Evolutionary conservation across 2,329 filamentous ascomycete species (phyloP), one percentile per base, ranked within the genome.

Genomic region (Paraconiothyrium sp.): DNA sequence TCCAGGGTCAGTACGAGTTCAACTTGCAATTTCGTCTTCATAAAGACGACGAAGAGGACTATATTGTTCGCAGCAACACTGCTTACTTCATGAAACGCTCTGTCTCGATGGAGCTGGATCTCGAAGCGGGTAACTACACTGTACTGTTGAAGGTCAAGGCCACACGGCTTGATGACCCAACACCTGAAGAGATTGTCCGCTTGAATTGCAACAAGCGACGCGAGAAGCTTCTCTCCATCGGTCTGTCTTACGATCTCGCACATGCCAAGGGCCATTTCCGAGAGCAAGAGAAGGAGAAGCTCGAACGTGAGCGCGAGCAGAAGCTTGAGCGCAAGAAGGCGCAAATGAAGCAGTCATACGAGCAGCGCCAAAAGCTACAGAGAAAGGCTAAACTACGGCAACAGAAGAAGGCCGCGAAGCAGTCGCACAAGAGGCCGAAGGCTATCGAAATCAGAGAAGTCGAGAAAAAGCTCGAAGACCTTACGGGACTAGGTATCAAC

Each of bases 81-180:
- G 84, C 82, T 37, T 85, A 86, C 62, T 83, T 82, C 76, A 92
- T 93, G 86, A 88, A 84, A 24, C 88, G 92, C 7, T 92, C 90
- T 0, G 89, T 93, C 43, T 93, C 90, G 54, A 89, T 91, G 1
- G 92, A 95, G 75, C 83, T 95, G 9, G 84, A 89, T 39, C 86
- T 96, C 30, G 88, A 92, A 22, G 85, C 90, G 0, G 92, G 92
- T 11, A 88, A 86, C 47, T 96, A 96, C 77, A 88, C 87, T 7
- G 87, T 96, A 4, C 83, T 92, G 24, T 85, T 94, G 76, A 93
- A 92, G 73, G 85, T 95, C 60, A 88, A 89, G 8, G 91, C 91
- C 1, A 85, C 84, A 20, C 86, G 90, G n/a, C 71, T 79, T 10
- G 71, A 77, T 30, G 79, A 84, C 9, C 78, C 81, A 0, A 83